Evolutionary conservation across 371 early-diverging fungal genomes (phyloP).

Genomic region (Rhizopus arrhizus): DNA sequence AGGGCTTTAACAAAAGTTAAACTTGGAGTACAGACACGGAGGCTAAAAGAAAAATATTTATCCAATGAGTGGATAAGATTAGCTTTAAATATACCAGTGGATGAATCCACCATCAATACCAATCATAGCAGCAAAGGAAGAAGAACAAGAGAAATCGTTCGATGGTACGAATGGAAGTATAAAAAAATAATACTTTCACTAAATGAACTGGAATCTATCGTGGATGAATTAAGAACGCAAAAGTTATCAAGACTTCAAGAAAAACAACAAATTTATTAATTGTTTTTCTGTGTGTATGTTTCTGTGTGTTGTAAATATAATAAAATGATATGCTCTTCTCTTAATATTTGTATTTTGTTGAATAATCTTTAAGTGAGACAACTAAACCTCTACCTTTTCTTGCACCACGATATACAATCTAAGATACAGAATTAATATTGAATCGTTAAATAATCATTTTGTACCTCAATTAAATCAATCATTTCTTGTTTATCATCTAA

Average conservation of each 20-base stretch:
- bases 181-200: slow-evolving; percentile 32
- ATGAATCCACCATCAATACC: slow-evolving; percentile 36
- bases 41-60: slow-evolving; percentile 47
- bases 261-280: not conserved
- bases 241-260: slow-evolving; percentile 22
- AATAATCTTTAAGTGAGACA: slow-evolving; percentile 93
- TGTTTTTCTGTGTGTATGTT: slow-evolving; percentile 7
- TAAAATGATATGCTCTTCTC: not conserved
- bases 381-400: slow-evolving; percentile 94
- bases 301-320: not conserved
- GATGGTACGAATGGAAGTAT: slow-evolving; percentile 51
- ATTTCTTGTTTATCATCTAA: slow-evolving; percentile 87
- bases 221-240: slow-evolving; percentile 39
- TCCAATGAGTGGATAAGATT: slow-evolving; percentile 53
- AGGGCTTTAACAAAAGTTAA: slow-evolving; percentile 46
- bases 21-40: slow-evolving; percentile 40
- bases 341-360: slow-evolving; percentile 94
- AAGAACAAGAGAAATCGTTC: slow-evolving; percentile 49
- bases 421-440: slow-evolving; percentile 4
- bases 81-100: slow-evolving; percentile 40
- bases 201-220: slow-evolving; percentile 40
- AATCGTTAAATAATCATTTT: not conserved
- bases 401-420: slow-evolving; percentile 91
- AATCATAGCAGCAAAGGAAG: slow-evolving; percentile 9
- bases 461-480: slow-evolving; percentile 83